Conservation (phyloP, 176 grass and related monocot species). For the bread wheat (Triticum aestivum) region IWGSC_CS_RefSeq_v2.1 NC_057805.1:494168909-494169408, state of each 20-base stretch:
- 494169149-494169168: slow-evolving; percentile 81
- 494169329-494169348: slow-evolving; percentile 97
- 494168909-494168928: slow-evolving; percentile 73
- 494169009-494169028: slow-evolving; percentile 21
- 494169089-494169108: slow-evolving; percentile 90
- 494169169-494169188: slow-evolving; percentile 92
- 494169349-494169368: slow-evolving; percentile 23
- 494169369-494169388: neutral
- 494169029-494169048: slow-evolving; percentile 30
- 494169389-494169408: slow-evolving; percentile 1
- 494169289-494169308: slow-evolving; percentile 80
- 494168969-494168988: slow-evolving; percentile 33
- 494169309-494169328: slow-evolving; percentile 81
- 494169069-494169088: slow-evolving; percentile 77
- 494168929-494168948: slow-evolving; percentile 74
- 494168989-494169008: slow-evolving; percentile 20
- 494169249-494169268: slow-evolving; percentile 75
- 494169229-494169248: slow-evolving; percentile 95
- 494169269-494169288: slow-evolving; percentile 94
- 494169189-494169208: slow-evolving; percentile 80
- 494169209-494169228: slow-evolving; percentile 96
- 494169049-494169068: slow-evolving; percentile 59
- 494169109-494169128: slow-evolving; percentile 92
- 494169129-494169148: slow-evolving; percentile 92
- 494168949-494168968: slow-evolving; percentile 55